Conservation (phyloP, 768 basidiomycete species). For the Phlebiopsis flavidoalba region DNA sequence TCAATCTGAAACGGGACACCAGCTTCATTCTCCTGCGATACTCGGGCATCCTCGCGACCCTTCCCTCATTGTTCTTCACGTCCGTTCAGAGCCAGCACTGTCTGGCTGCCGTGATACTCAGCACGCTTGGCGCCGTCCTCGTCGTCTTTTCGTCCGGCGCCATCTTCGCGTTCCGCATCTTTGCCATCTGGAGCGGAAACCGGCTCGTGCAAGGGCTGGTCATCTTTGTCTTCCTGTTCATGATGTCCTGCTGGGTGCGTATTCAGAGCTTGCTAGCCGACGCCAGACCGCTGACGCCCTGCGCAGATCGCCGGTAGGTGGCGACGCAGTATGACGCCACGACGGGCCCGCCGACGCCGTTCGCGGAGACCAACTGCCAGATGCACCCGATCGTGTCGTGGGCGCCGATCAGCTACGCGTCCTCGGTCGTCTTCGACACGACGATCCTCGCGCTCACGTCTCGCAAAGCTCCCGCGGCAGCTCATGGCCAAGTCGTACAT, state of each 20-base stretch:
- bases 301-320: constrained; percentile 28
- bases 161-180: constrained; percentile 31
- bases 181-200: constrained; percentile 29
- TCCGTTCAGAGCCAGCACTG: constrained; percentile 24
- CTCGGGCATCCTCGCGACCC: constrained; percentile 8
- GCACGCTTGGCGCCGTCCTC: constrained; percentile 26
- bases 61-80: constrained; percentile 9
- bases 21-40: constrained; percentile 10
- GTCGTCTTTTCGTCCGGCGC: constrained; percentile 27
- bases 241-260: constrained; percentile 5
- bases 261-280: neutral
- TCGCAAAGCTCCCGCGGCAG: constrained; percentile 13
- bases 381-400: constrained; percentile 28
- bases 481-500: constrained; percentile 4
- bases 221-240: constrained; percentile 2
- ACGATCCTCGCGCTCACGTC: constrained; percentile 23
- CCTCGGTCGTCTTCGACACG: constrained; percentile 27
- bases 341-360: constrained; percentile 22
- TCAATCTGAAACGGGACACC: neutral
- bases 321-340: constrained; percentile 26
- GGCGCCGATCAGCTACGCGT: constrained; percentile 30
- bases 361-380: constrained; percentile 32
- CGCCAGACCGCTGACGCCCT: neutral
- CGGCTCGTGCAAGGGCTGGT: constrained; percentile 23
- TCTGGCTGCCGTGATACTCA: constrained; percentile 25